Percentiles rank a stretch among this genome's conserved stretches.
These are phyloP conservation scores for Taiozyma sp. DNA, from an alignment of 1,139 yeast species.

Conservation along the genomic window DNA sequence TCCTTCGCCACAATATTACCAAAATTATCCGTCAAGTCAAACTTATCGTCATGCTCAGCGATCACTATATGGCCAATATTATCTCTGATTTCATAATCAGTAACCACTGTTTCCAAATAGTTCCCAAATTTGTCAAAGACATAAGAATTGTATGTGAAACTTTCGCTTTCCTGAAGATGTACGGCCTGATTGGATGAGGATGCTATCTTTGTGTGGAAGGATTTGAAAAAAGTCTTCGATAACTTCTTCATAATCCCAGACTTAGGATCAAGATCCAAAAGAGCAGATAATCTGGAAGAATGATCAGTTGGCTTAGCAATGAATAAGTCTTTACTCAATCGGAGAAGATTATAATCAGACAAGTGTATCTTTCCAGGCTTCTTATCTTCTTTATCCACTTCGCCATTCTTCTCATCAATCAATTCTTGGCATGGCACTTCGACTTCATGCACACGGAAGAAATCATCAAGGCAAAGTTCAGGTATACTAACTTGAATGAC, in stretches of 20 bases:
- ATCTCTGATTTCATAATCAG: background rate
- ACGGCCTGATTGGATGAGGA: background rate
- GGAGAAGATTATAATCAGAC: background rate
- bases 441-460: slow-evolving; percentile 39
- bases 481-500: slow-evolving; percentile 55
- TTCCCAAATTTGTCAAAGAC: slow-evolving; percentile 8
- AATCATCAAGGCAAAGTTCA: slow-evolving; percentile 47
- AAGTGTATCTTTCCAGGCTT: background rate
- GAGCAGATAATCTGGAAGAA: background rate
- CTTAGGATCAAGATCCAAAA: background rate
- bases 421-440: slow-evolving; percentile 40
- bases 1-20: background rate
- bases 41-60: background rate
- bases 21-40: background rate
- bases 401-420: slow-evolving; percentile 1
- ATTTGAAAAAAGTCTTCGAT: background rate
- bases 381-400: background rate
- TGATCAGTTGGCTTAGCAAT: slow-evolving; percentile 1
- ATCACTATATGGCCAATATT: background rate
- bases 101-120: slow-evolving; percentile 4
- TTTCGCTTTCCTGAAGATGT: background rate
- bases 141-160: slow-evolving; percentile 3
- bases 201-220: background rate
- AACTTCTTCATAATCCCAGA: slow-evolving; percentile 3
- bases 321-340: slow-evolving; percentile 7